These are phyloP conservation scores for Fusarium phyllophilum DNA, from an alignment of 2,329 filamentous ascomycete genomes.

Conservation along the genomic window DNA sequence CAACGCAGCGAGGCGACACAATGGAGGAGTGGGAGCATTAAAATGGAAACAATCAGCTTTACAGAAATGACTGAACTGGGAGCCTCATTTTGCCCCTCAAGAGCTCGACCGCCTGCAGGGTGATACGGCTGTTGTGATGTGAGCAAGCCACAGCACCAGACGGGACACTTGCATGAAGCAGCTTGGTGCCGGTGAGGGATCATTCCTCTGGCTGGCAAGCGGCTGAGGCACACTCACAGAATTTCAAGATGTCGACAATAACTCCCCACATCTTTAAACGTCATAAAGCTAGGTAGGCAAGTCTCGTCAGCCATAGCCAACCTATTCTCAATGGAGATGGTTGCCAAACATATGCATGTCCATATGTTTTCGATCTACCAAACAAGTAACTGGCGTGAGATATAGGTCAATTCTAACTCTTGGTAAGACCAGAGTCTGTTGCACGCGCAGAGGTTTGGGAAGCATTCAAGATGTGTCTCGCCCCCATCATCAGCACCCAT, in stretches of 20 bases:
- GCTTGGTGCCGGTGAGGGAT: background rate
- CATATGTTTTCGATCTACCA: background rate
- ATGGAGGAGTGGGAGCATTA: background rate
- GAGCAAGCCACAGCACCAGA: background rate
- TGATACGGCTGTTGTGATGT: no score
- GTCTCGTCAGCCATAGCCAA: background rate
- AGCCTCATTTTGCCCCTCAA: background rate
- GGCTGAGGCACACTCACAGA: background rate
- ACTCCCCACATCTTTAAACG: background rate
- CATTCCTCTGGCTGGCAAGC: background rate
- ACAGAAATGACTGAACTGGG: no score
- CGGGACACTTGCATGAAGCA: background rate
- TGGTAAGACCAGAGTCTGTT: background rate
- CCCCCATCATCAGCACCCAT: background rate
- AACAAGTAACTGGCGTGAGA: background rate
- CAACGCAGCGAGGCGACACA: accelerated
- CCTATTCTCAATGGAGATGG: background rate
- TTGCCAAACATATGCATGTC: background rate
- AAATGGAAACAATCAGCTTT: no score
- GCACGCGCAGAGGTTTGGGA: background rate
- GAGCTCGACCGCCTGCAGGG: background rate
- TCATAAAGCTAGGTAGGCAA: background rate
- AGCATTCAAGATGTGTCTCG: background rate
- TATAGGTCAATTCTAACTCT: no score
- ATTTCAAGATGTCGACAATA: background rate